Base-by-base conservation (phyloP, 169 alveolate genomes). In the Plasmodium coatneyi region DNA sequence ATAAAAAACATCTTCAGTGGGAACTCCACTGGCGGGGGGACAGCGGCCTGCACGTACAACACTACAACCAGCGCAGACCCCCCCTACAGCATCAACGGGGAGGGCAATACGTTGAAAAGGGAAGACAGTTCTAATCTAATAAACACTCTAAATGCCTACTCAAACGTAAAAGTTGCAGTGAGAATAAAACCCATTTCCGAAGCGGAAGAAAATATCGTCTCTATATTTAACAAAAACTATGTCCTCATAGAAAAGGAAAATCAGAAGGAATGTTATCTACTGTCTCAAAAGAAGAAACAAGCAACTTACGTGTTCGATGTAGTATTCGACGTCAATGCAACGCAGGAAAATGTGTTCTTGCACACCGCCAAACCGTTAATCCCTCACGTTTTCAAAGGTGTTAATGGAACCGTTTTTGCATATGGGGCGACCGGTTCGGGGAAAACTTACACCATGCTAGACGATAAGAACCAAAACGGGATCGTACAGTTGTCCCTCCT, bases 341-440 rank as follows among this genome's bases (percentile, higher is more conserved):
- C 96, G 5, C 98, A 98, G 94, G 95, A 96, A 79, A 95, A 97
- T 82, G 96, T 98, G 19, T 98, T 96, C 95, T 92, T 97, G 16
- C 97, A 96, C 56, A 98, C 99, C 28, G 97, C 99, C 5, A 78
- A 95, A 49, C 98, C 96, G 71, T 95, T 98, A 82, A 89, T 98
- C 19, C 98, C 98, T 32, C 98, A 98, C 80, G 98, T 97, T 1
- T 84, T 98, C 79, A 97, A 98, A 56, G 99, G 99, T 1, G 97
- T 80, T 46, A 98, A 98, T 92, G 97, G 99, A 5, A 98, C 99
- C 1, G 99, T 98, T 25, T 98, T 99, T 95, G 99, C 99, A 5
- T 98, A 98, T 96, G 99, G 99, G n/a, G 98, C 99, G 12, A 98
- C 99, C 1, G 99, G 99, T 3, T 98, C 99, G 1, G 99, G 99